phyloP scores from a whole-genome alignment of 192 early-diverging fungal species.

The Backusella westeae region DNA sequence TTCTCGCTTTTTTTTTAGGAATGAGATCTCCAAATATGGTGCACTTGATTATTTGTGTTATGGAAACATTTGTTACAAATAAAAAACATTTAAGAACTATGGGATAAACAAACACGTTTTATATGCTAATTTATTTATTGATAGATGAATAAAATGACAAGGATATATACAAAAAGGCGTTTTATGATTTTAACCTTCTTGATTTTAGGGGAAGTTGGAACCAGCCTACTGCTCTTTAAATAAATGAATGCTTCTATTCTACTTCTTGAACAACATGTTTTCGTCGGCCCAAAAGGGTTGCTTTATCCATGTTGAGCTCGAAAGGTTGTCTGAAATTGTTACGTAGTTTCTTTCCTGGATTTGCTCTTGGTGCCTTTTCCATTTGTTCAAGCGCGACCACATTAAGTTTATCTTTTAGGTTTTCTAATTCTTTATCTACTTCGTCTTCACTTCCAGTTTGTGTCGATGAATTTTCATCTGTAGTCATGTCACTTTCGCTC shows the following conservation, averaged over 20 bases:
- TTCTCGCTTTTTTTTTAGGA: too few species aligned
- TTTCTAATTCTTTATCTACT: conserved; percentile 5
- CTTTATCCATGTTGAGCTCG: conserved; percentile 27
- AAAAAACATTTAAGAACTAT: not conserved
- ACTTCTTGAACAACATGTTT: conserved; percentile 6
- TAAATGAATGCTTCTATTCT: not conserved
- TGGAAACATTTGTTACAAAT: not conserved
- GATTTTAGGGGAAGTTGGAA: not conserved
- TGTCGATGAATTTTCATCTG: conserved; percentile 12
- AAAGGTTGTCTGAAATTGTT: not conserved
- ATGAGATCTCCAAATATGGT: too few species aligned
- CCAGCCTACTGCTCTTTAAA: not conserved
- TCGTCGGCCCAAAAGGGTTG: conserved; percentile 20
- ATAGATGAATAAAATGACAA: not conserved
- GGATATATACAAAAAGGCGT: not conserved
- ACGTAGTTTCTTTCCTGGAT: not conserved
- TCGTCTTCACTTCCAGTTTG: not conserved
- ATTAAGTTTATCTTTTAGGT: not conserved
- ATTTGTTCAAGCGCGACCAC: not conserved
- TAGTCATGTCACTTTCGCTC: not conserved
- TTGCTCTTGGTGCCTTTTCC: not conserved
- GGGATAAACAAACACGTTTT: not conserved
- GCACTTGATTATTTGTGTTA: not conserved
- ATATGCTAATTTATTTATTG: not conserved
- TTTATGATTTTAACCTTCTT: not conserved